Base-by-base conservation (phyloP, 192 early-diverging fungal species). In the Coemansia sp. region DNA sequence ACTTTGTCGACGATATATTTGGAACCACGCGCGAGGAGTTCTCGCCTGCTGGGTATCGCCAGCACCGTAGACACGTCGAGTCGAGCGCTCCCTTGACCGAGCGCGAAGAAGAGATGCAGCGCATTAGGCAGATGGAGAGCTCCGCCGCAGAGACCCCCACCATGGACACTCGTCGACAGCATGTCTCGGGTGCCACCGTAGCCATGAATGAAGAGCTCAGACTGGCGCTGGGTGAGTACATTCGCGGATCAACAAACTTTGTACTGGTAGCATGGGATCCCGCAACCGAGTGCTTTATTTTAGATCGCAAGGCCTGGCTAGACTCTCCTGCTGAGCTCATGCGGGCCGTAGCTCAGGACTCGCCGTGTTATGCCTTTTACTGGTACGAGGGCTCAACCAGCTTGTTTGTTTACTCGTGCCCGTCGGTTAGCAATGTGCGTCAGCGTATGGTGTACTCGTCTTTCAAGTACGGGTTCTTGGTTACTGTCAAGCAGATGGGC, bases 381-480 rank as follows among this genome's bases (percentile, higher is more conserved):
- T 75, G 76, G 63, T 72, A 70, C 39, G 78, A 70, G 38, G 73
- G 68, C 35, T 3, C 59, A 1, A 75, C 71, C 16, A 65, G 59
- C 13, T 14, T 94, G n/a, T 96, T 96, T 74, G 81, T 92, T 59
- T 95, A 92, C 72, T 88, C 88, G 25, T 98, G 95, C 66, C 95
- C 96, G 9, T 76, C 87, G 25, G 61, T 75, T 8, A 89, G 91
- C 57, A 93, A 92, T 73, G 89, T 98, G 61, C 88, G 91, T 39
- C 86, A 93, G 47, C 84, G 90, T n/a, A 98, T 97, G 96, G 64
- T 94, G 34, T 95, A 93, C 75, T 93, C 93, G 10, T 86, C 93
- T 0, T 90, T 87, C 48, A 85, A 88, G 45, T 70, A 78, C 18
- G 87, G 82, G 33, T 83, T 94, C 20, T 64, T 91, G 41, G 65